These are phyloP conservation scores for Cladobotryum mycophilum DNA, from an alignment of 2,329 filamentous ascomycete genomes.

Conservation along the genomic window DNA sequence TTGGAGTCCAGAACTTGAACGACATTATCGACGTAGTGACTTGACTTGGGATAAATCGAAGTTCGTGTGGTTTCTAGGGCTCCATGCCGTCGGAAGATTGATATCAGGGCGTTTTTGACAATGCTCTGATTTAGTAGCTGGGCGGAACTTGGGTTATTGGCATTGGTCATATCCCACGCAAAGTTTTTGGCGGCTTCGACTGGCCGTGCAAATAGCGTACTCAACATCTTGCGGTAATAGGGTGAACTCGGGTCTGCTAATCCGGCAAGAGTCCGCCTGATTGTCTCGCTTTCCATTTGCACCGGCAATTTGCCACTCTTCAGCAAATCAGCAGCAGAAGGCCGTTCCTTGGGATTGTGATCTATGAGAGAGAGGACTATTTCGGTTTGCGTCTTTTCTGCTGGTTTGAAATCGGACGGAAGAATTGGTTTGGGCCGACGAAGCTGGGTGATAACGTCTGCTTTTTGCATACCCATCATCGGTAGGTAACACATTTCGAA, in stretches of 20 bases:
- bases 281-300: conserved; percentile 88
- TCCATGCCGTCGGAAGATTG: conserved; percentile 83
- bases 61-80: conserved; percentile 74
- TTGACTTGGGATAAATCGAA: conserved; percentile 73
- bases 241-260: conserved; percentile 77
- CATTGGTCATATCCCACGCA: conserved; percentile 64
- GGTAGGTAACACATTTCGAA: conserved; percentile 88
- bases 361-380: conserved; percentile 76
- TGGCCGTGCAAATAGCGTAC: conserved; percentile 72
- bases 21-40: conserved; percentile 66
- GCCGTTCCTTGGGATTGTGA: conserved; percentile 75
- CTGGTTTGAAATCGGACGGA: conserved; percentile 64
- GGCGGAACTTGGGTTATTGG: conserved; percentile 40
- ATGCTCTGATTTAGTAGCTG: conserved; percentile 66
- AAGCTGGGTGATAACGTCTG: conserved; percentile 59
- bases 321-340: conserved; percentile 74
- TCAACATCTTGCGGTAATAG: conserved; percentile 84
- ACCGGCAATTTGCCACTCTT: conserved; percentile 82
- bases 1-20: conserved; percentile 76
- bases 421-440: conserved; percentile 62
- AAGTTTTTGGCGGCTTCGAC: conserved; percentile 75
- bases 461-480: conserved; percentile 61
- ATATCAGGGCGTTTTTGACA: conserved; percentile 66
- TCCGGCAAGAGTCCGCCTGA: conserved; percentile 73
- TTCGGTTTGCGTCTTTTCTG: conserved; percentile 66